These are phyloP conservation scores for Calocera cornea DNA, from an alignment of 768 basidiomycete species.

Conservation along the genomic window DNA sequence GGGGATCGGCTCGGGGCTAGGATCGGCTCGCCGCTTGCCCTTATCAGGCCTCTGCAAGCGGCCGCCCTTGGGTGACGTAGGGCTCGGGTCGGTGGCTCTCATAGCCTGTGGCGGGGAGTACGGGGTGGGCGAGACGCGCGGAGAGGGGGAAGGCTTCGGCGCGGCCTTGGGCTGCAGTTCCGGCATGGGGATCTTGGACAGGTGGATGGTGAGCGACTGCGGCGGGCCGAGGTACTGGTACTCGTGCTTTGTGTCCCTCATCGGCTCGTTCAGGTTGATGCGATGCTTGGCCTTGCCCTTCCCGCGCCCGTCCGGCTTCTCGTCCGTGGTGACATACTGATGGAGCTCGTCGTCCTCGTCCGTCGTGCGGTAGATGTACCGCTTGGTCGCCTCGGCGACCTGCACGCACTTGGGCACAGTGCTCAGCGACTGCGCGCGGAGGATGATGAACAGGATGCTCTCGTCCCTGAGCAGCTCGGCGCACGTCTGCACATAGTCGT, in stretches of 20 bases:
- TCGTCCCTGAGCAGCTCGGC: conserved; percentile 40
- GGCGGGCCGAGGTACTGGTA: conserved; percentile 34
- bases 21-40: neutral
- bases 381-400: conserved; percentile 66
- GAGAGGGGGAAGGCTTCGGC: neutral
- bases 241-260: neutral
- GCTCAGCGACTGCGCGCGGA: conserved; percentile 47
- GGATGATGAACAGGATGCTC: conserved; percentile 64
- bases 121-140: neutral
- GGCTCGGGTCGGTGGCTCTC: neutral
- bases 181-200: conserved; percentile 80
- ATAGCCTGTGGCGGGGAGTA: neutral
- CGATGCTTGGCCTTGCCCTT: conserved; percentile 25
- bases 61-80: neutral
- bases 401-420: conserved; percentile 68
- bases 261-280: conserved; percentile 3
- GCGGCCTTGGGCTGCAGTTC: conserved; percentile 45
- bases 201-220: conserved; percentile 50
- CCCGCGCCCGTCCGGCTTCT: conserved; percentile 24
- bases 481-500: neutral
- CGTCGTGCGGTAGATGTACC: conserved; percentile 62
- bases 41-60: neutral
- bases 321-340: conserved; percentile 59
- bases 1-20: neutral
- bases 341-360: conserved; percentile 47